Evolutionary conservation across 495 filamentous ascomycete genomes (phyloP), one percentile per base, ranked within the genome.

Genomic region (Penicillium pulvis): DNA sequence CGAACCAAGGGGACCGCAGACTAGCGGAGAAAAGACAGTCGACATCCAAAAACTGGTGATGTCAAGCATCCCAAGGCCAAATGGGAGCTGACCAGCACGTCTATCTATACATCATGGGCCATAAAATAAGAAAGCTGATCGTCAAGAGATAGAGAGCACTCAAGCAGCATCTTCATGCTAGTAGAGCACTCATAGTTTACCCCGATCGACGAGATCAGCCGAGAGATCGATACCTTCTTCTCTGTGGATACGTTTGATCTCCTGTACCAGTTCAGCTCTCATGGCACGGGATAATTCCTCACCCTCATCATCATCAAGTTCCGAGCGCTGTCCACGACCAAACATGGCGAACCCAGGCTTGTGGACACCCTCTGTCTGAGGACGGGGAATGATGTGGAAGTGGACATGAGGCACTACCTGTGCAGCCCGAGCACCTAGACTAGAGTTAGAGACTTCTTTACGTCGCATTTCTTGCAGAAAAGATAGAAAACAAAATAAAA

Each of bases 401-500:
- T 97, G 93, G 6, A 93, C 87, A 72, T 97, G 93, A 20, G 87
- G 86, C 2, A 98, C 91, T 23, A 93, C 90, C 74, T 98, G 93
- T 7, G 92, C 92, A 11, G 93, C 93, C 24, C 89, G 79, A 0
- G 83, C 84, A 3, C 93, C 86, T 88, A 55, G 44, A 6, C 39
- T 42, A 19, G 4, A 56, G 51, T 64, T 60, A 57, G 53, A 48
- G 31, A 24, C 23, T 20, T 9, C 59, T 30, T 2, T 31, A 14
- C 17, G 17, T 46, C 42, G 23, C 17, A 24, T 46, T 24, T 23
- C 42, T 14, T 19, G 6, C 19, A 24, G 4, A 5, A 48, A 51
- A 4, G 14, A 55, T 7, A 47, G 11, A 24, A 7, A 47, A 6
- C 5, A 17, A 16, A 41, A 35, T 12, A 0, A 36, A 14, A 33